Evolutionary conservation across 306 rosid species (phyloP), one percentile per base, ranked within the genome.

Genomic region (Vicia villosa): DNA sequence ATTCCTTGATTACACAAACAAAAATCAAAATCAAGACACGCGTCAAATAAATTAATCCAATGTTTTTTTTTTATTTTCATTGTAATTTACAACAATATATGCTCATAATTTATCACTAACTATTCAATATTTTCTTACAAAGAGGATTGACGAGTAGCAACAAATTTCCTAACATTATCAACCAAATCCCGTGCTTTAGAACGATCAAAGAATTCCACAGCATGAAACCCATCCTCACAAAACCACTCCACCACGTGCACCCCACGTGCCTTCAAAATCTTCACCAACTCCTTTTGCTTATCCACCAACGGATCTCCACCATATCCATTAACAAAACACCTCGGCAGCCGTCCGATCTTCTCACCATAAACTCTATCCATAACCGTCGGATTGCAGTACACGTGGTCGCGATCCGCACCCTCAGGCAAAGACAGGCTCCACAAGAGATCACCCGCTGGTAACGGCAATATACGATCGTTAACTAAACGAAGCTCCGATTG

Each of bases 291-390:
- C 56, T 51, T 81, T 83, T 89, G 87, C 86, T 83, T 77, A 5
- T 92, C 95, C 26, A 81, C 24, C 68, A 89, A 51, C 0, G 96
- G 98, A 68, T 92, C 98, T 16, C 93, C 93, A 6, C 75, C 82
- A 24, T 78, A 72, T 0, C 91, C 92, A 14, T 67, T 80, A 0
- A 92, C 69, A 38, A 84, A 51, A 49, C 87, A 78, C 83, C 63
- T 58, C 0, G 74, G 85, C 40, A 92, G 42, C 85, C 86, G 84
- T 77, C 76, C 61, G 78, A 92, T 92, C 84, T 69, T 82, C 10
- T 43, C 83, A 0, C 47, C 73, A 2, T 79, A 47, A 0, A 34
- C 51, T 8, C 3, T 49, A 1, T 56, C 67, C 3, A 19, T 24
- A 2, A 16, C 79, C 46, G 72, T 76, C n/a, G 87, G 89, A 80